Conservation (phyloP, 169 alveolate species). For the Toxoplasma gondii region DNA sequence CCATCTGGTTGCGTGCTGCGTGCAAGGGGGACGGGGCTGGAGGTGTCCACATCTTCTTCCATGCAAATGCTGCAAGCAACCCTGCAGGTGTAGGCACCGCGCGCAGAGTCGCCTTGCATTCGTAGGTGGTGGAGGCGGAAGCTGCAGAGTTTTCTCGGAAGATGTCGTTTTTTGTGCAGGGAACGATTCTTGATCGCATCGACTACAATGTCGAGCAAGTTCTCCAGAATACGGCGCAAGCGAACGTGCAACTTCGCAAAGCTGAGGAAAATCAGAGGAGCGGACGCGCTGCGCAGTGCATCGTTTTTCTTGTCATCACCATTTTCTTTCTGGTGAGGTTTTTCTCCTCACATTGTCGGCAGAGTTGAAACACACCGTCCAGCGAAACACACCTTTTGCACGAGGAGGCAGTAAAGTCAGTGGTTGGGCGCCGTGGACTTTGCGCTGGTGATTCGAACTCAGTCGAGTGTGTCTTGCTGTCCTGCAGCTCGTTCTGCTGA, state of each 20-base stretch:
- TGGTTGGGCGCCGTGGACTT: too few relatives aligned
- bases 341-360: neutral
- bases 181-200: constrained; percentile 70
- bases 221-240: constrained; percentile 62
- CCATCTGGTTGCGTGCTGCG: neutral
- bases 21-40: neutral
- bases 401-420: neutral
- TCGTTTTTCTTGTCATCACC: constrained; percentile 35
- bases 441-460: too few relatives aligned
- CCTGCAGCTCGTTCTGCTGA: constrained; percentile 51
- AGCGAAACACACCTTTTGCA: neutral
- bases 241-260: constrained; percentile 59
- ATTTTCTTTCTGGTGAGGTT: constrained; percentile 56
- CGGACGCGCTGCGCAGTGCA: constrained; percentile 68
- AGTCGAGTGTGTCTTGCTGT: neutral
- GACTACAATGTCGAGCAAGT: constrained; percentile 73
- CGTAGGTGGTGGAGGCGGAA: neutral
- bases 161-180: constrained; percentile 29
- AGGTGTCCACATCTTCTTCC: neutral
- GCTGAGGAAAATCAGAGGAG: constrained; percentile 66
- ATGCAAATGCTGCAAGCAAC: neutral
- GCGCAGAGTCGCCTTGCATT: neutral
- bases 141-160: neutral
- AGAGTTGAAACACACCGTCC: neutral
- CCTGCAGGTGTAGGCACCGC: neutral